These are phyloP conservation scores for Cordyceps cicadae DNA, from an alignment of 2,329 filamentous ascomycete genomes.

Conservation along the genomic window DNA sequence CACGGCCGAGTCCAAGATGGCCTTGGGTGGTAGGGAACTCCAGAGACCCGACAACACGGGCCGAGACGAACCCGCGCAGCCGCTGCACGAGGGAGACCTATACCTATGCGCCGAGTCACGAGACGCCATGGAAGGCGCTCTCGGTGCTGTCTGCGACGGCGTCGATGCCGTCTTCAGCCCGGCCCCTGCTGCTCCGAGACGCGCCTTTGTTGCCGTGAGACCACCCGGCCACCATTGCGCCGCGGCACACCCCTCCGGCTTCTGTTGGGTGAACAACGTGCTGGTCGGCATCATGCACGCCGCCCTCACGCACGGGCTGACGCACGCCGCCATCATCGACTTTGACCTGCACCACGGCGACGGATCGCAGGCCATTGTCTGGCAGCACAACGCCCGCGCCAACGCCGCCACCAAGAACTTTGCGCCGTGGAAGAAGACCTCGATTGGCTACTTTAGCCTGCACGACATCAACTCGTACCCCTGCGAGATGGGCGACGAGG, in stretches of 20 bases:
- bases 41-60: constrained; percentile 54
- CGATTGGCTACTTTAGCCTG: constrained; percentile 91
- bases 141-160: constrained; percentile 89
- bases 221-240: constrained; percentile 96
- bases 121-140: constrained; percentile 77
- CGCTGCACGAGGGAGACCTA: constrained; percentile 80
- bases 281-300: constrained; percentile 94
- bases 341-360: constrained; percentile 90
- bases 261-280: constrained; percentile 98
- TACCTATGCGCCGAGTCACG: constrained; percentile 84
- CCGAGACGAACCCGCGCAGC: constrained; percentile 39
- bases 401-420: constrained; percentile 57
- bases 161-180: constrained; percentile 71
- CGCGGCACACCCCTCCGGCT: constrained; percentile 78
- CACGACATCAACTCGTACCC: constrained; percentile 99
- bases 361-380: constrained; percentile 90
- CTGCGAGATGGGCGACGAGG: constrained; percentile 85
- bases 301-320: constrained; percentile 73
- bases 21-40: constrained; percentile 69
- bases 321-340: constrained; percentile 88
- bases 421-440: constrained; percentile 68
- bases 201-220: constrained; percentile 85
- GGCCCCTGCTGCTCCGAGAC: constrained; percentile 43
- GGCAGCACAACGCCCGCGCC: constrained; percentile 76
- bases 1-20: constrained; percentile 67